phyloP scores from a whole-genome alignment of 2,329 filamentous ascomycete species.

The Macrophomina pseudophaseolina region DNA sequence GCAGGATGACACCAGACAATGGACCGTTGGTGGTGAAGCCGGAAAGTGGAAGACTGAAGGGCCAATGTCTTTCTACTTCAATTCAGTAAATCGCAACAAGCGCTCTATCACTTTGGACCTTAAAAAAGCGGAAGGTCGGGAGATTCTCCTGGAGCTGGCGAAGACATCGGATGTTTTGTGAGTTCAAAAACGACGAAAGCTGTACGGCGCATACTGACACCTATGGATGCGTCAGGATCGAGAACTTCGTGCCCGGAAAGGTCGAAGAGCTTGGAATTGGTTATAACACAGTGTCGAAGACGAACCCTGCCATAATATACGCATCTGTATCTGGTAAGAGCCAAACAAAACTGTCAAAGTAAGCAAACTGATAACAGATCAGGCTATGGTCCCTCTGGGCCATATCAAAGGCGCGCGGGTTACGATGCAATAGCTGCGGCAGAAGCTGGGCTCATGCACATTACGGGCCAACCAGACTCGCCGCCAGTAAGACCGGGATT shows the following conservation, averaged over 20 bases:
- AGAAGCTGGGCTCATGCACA: slow-evolving; percentile 51
- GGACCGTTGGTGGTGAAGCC: slow-evolving; percentile 38
- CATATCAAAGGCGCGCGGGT: slow-evolving; percentile 49
- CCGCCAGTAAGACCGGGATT: slow-evolving; percentile 50
- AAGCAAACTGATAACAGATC: slow-evolving; percentile 36
- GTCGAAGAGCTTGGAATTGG: slow-evolving; percentile 49
- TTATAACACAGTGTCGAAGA: slow-evolving; percentile 43
- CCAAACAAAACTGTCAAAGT: slow-evolving; percentile 33
- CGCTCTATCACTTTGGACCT: slow-evolving; percentile 47
- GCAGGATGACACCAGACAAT: slow-evolving; percentile 40
- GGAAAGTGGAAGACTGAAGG: slow-evolving; percentile 33
- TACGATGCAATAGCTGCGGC: slow-evolving; percentile 55
- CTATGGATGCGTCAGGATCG: slow-evolving; percentile 34
- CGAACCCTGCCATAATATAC: slow-evolving; percentile 50
- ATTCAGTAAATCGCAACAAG: slow-evolving; percentile 53
- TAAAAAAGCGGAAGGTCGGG: slow-evolving; percentile 44
- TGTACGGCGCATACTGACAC: neutral
- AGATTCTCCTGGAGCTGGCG: slow-evolving; percentile 31
- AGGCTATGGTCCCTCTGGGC: slow-evolving; percentile 50
- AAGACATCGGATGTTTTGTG: slow-evolving; percentile 46
- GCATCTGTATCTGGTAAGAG: slow-evolving; percentile 49
- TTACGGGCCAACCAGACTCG: slow-evolving; percentile 50
- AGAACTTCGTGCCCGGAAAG: slow-evolving; percentile 53
- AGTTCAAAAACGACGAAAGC: neutral
- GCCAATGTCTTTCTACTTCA: slow-evolving; percentile 51